phyloP scores from a whole-genome alignment of 441 rosid genomes.

The Populus hybrid region DNA sequence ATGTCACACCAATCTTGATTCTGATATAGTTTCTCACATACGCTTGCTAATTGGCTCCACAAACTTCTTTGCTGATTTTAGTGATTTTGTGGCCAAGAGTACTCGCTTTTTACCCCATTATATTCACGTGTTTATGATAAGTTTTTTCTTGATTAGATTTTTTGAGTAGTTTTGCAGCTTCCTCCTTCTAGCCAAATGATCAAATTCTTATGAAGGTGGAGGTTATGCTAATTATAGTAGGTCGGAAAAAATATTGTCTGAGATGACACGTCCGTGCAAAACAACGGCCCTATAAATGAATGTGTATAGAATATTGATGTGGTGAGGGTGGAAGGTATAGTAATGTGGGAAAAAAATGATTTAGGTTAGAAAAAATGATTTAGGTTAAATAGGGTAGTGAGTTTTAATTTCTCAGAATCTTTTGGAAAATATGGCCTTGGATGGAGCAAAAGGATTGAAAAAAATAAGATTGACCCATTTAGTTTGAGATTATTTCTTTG shows the following conservation, averaged over 20 bases:
- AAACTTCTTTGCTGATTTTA: not conserved
- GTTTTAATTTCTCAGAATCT: constrained; percentile 8
- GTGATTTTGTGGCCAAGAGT: not conserved
- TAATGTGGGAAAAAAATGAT: no score
- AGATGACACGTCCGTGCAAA: not conserved
- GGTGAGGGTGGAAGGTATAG: not conserved
- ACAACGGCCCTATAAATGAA: not conserved
- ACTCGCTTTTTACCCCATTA: not conserved
- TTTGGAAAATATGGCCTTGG: not conserved
- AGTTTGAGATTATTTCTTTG: not conserved
- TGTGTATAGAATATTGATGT: not conserved
- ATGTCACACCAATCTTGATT: not conserved
- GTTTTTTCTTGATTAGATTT: not conserved
- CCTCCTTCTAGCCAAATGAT: not conserved
- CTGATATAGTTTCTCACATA: not conserved
- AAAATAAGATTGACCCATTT: not conserved
- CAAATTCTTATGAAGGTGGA: not conserved
- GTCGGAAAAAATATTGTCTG: not conserved
- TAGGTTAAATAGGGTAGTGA: not conserved
- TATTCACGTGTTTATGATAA: not conserved
- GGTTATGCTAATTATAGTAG: not conserved
- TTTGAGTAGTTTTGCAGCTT: not conserved
- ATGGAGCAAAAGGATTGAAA: not conserved
- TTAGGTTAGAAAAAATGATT: not conserved
- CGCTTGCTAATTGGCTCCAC: not conserved